phyloP scores from a whole-genome alignment of 352 stramenopile species.

The Globisporangium orthogonon region DNA sequence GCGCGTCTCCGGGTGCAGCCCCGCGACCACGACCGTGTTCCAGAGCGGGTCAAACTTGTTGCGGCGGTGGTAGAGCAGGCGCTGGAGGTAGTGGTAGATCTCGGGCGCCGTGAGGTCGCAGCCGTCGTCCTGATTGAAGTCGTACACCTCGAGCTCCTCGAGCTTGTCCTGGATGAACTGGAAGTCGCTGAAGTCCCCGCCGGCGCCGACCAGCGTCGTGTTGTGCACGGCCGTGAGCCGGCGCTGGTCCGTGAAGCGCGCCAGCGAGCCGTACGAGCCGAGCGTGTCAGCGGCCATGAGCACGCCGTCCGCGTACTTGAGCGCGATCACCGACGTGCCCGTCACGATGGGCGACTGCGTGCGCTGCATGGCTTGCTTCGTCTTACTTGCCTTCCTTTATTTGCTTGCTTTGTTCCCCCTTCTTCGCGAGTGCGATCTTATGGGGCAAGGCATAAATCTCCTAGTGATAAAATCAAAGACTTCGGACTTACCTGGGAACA shows the following conservation, averaged over 20 bases:
- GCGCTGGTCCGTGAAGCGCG: slow-evolving; percentile 95
- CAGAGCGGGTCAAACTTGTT: slow-evolving; percentile 99
- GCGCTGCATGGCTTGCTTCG: slow-evolving; percentile 43
- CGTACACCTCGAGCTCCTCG: slow-evolving; percentile 91
- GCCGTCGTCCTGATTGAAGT: slow-evolving; percentile 94
- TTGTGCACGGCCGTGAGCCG: slow-evolving; percentile 84
- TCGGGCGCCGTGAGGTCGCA: slow-evolving; percentile 92
- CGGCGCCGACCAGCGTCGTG: slow-evolving; percentile 92
- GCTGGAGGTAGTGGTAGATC: slow-evolving; percentile 96
- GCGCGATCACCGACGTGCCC: slow-evolving; percentile 95
- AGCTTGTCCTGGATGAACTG: slow-evolving; percentile 95
- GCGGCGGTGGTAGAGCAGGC: slow-evolving; percentile 97
- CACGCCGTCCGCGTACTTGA: slow-evolving; percentile 95
- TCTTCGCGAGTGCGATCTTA: slow-evolving; percentile 6
- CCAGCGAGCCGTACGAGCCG: slow-evolving; percentile 95
- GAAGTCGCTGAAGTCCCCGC: slow-evolving; percentile 97
- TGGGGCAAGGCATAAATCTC: no score
- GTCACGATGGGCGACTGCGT: slow-evolving; percentile 95
- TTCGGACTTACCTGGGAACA: no score
- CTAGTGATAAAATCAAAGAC: no score
- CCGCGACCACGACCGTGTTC: slow-evolving; percentile 97
- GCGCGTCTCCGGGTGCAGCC: slow-evolving; percentile 85
- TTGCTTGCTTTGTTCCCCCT: slow-evolving; percentile 12
- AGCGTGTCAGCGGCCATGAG: slow-evolving; percentile 98
- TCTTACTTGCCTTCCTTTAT: slow-evolving; percentile 1